These are phyloP conservation scores for Boletus sp. DNA, from an alignment of 768 basidiomycete genomes.

Conservation along the genomic window DNA sequence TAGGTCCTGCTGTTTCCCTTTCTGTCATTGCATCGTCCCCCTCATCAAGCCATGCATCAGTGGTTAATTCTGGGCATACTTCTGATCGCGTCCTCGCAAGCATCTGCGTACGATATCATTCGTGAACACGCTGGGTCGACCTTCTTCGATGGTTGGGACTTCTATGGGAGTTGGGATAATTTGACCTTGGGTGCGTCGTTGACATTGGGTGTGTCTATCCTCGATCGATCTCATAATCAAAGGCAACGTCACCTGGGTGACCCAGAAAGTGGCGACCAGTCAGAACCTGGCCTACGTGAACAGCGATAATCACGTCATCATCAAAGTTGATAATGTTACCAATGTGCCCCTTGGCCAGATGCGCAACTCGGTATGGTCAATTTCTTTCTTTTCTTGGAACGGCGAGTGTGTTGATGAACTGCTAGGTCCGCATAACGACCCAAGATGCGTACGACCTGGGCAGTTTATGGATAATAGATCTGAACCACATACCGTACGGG, in stretches of 20 bases:
- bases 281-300: constrained; percentile 61
- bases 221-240: constrained; percentile 1
- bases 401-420: background rate
- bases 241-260: constrained; percentile 67
- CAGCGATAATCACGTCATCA: constrained; percentile 57
- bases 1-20: background rate
- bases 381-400: background rate
- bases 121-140: constrained; percentile 45
- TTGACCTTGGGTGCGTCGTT: constrained; percentile 39
- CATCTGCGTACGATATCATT: constrained; percentile 35
- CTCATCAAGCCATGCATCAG: constrained; percentile 9
- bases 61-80: constrained; percentile 2
- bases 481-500: constrained; percentile 52
- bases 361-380: constrained; percentile 53
- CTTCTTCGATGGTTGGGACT: constrained; percentile 59
- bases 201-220: constrained; percentile 3
- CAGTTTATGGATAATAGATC: constrained; percentile 47
- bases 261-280: constrained; percentile 43
- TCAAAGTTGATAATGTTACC: constrained; percentile 72
- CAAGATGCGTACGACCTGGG: constrained; percentile 43
- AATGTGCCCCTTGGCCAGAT: constrained; percentile 49
- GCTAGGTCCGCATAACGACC: constrained; percentile 46
- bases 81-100: constrained; percentile 1
- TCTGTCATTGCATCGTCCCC: background rate
- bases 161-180: constrained; percentile 50